A percentile compares a stretch with the other conserved stretches of the same genome.
These are phyloP conservation scores for Fagus crenata DNA, from an alignment of 306 rosid genomes.

Conservation along the genomic window DNA sequence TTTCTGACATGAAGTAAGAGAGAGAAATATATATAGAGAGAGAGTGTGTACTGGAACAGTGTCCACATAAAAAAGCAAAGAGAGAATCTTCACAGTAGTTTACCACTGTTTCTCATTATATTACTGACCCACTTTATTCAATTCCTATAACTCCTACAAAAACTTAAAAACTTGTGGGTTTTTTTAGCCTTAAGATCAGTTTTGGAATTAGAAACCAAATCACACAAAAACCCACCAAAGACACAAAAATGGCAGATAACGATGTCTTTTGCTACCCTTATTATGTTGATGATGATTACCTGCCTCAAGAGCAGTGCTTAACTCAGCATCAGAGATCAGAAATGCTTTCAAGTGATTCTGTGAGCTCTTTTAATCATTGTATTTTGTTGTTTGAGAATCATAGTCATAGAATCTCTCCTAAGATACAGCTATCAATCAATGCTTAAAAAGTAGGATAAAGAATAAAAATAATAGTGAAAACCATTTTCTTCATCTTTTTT, in stretches of 20 bases:
- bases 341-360: slow-evolving; percentile 43
- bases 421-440: slow-evolving; percentile 21
- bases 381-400: slow-evolving; percentile 8
- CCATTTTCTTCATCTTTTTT: slow-evolving; percentile 1
- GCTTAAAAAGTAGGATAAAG: slow-evolving; percentile 12
- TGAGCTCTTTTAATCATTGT: slow-evolving; percentile 38
- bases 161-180: not conserved
- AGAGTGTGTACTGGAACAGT: slow-evolving; percentile 8
- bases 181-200: not conserved
- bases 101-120: slow-evolving; percentile 38
- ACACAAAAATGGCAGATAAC: slow-evolving; percentile 39
- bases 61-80: slow-evolving; percentile 36
- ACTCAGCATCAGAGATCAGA: slow-evolving; percentile 39
- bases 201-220: not conserved
- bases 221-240: slow-evolving; percentile 5
- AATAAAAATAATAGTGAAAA: not conserved
- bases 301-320: slow-evolving; percentile 35
- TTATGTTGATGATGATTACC: slow-evolving; percentile 46
- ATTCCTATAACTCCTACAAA: slow-evolving; percentile 20
- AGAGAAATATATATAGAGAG: slow-evolving; percentile 32
- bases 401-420: slow-evolving; percentile 12
- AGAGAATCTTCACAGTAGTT: slow-evolving; percentile 73
- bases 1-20: slow-evolving; percentile 62
- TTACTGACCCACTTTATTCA: slow-evolving; percentile 43
- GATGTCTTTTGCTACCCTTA: slow-evolving; percentile 59